phyloP scores from a whole-genome alignment of 352 stramenopile genomes.

The Phytophthora idaei region DNA sequence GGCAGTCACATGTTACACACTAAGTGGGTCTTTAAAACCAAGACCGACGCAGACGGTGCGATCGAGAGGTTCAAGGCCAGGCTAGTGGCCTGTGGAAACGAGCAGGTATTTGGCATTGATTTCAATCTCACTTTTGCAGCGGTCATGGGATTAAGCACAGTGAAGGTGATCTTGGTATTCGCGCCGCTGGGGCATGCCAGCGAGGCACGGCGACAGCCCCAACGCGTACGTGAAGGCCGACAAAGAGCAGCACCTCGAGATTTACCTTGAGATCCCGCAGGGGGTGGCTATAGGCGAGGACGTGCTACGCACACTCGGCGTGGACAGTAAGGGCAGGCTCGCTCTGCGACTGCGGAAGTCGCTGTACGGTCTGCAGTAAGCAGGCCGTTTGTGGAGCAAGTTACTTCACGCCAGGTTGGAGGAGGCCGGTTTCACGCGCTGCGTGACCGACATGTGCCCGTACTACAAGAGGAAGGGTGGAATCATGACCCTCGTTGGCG shows the following conservation, averaged over 20 bases:
- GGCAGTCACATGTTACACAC: background rate
- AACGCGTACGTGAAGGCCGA: conserved; percentile 5
- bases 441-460: conserved; percentile 11
- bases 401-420: background rate
- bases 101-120: background rate
- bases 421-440: conserved; percentile 3
- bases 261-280: conserved; percentile 4
- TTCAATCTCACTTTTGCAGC: background rate
- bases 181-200: background rate
- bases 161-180: background rate
- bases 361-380: conserved; percentile 3
- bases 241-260: conserved; percentile 8
- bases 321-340: background rate
- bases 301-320: background rate
- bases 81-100: no score
- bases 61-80: no score
- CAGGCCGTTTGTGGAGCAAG: conserved; percentile 3
- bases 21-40: background rate
- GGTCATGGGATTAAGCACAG: background rate
- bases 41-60: background rate
- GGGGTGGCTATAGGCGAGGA: conserved; percentile 1
- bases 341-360: conserved; percentile 1
- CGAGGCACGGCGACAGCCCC: conserved; percentile 6
- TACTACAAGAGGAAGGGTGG: conserved; percentile 5
- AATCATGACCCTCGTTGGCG: conserved; percentile 12